A percentile compares a stretch with the other conserved stretches of the same genome.
Evolutionary conservation across 2,329 filamentous ascomycete genomes (phyloP).

Genomic region (Scedosporium apiospermum): DNA sequence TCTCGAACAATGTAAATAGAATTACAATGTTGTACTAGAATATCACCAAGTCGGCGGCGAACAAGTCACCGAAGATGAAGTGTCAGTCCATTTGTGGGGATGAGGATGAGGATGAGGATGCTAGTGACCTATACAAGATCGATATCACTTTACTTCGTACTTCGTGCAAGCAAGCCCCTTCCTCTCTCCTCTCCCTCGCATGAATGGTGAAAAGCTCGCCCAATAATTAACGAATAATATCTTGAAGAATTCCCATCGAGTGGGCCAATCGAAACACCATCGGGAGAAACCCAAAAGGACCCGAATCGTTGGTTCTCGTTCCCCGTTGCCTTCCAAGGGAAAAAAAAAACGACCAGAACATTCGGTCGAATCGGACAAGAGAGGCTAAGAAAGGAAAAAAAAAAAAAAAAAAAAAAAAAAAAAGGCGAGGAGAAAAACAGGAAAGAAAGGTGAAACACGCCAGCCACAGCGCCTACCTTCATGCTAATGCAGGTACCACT

Average conservation of each 20-base stretch:
- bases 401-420: background rate
- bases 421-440: background rate
- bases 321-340: background rate
- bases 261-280: background rate
- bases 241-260: background rate
- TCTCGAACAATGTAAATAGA: too few species aligned
- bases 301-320: background rate
- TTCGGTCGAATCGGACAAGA: too few species aligned
- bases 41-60: too few species aligned
- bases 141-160: too few species aligned
- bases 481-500: constrained; percentile 2
- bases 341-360: too few species aligned
- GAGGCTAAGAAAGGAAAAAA: background rate
- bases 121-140: too few species aligned
- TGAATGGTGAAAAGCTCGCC: background rate
- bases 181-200: background rate
- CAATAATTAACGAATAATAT: background rate
- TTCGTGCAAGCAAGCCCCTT: too few species aligned
- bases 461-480: constrained; percentile 2
- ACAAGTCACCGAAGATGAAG: too few species aligned
- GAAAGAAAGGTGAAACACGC: background rate
- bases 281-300: background rate
- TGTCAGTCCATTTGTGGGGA: too few species aligned
- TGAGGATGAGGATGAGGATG: too few species aligned
- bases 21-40: too few species aligned